Base-by-base conservation (phyloP, 305 asterid species). In the Plantago coronopus region DNA sequence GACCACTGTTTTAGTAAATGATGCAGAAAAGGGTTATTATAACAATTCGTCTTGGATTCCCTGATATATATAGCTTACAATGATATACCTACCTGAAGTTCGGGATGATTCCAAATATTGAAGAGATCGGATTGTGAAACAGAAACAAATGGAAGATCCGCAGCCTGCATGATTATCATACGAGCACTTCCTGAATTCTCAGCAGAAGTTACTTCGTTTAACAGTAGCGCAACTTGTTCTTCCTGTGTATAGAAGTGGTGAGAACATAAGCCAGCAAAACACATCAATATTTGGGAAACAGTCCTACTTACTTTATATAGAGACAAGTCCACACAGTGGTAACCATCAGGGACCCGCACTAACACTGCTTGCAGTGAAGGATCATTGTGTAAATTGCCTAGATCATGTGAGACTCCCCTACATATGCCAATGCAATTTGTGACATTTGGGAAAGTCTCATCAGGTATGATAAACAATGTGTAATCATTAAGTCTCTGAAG, bases 131-230 rank as follows among this genome's bases (percentile, higher is more conserved):
- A 73, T 76, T 77, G 79, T 72, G 94, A 75, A 62, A 89, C 69
- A 65, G 89, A 69, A 44, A 80, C 79, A 79, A 89, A 93, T 45
- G 91, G 77, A 55, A 93, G 84, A 64, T 75, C 83, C 18, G 69
- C 70, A 69, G 87, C 84, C 71, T 76, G 84, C 54, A 83, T 62
- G 63, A 93, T 74, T 89, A 85, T 81, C 94, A 89, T 82, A 75
- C 77, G 78, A 62, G 97, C 86, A 72, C 77, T 85, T 58, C 89
- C 91, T 15, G 88, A 74, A 79, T 81, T 76, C 80, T 87, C 95
- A 57, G 76, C 67, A 48, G 72, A 48, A 48, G 73, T 61, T 63
- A 61, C 81, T 69, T 82, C 83, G 69, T 89, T 87, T 67, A 89
- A 66, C 60, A 89, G 75, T 53, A 93, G 42, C 64, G 81, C 88